phyloP scores from a whole-genome alignment of 1,284 basidiomycete species.

The Ustilago lituana region DNA sequence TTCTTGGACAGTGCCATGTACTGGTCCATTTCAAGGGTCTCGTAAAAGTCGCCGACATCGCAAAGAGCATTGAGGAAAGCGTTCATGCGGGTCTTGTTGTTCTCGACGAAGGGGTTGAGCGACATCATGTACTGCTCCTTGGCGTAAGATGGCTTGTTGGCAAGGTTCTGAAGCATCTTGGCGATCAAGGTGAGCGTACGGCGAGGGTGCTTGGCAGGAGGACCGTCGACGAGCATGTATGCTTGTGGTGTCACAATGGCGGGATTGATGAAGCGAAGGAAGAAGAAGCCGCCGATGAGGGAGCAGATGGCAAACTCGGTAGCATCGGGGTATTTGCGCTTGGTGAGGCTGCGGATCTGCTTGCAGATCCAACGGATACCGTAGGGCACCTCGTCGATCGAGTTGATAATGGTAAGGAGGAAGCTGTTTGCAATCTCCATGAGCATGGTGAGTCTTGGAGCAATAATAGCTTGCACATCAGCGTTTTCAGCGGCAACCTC shows the following conservation, averaged over 20 bases:
- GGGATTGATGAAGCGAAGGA: conserved; percentile 99
- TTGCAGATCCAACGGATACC: conserved; percentile 99
- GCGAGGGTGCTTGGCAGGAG: conserved; percentile 95
- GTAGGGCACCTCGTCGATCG: conserved; percentile 95
- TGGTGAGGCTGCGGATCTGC: conserved; percentile 93
- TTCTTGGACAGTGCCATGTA: conserved; percentile 99
- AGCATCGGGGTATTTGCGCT: conserved; percentile 98
- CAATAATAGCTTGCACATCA: conserved; percentile 97
- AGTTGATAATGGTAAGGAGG: conserved; percentile 95
- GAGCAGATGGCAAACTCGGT: conserved; percentile 98
- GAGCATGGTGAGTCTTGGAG: conserved; percentile 92
- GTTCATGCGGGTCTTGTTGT: conserved; percentile 96
- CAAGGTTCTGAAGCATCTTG: conserved; percentile 99
- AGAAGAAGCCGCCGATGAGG: conserved; percentile 98
- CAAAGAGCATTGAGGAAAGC: conserved; percentile 95
- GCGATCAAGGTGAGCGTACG: conserved; percentile 96
- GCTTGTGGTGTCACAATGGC: conserved; percentile 99
- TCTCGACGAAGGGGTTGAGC: conserved; percentile 96
- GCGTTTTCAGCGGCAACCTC: conserved; percentile 91
- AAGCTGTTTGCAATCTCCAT: conserved; percentile 99
- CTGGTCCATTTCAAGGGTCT: conserved; percentile 99
- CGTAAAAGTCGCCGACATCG: conserved; percentile 99
- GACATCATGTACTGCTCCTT: conserved; percentile 99
- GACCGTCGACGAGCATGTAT: conserved; percentile 97
- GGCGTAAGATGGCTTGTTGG: conserved; percentile 96